These are phyloP conservation scores for Elongisporangium prolatum DNA, from an alignment of 352 stramenopile species.

Conservation along the genomic window DNA sequence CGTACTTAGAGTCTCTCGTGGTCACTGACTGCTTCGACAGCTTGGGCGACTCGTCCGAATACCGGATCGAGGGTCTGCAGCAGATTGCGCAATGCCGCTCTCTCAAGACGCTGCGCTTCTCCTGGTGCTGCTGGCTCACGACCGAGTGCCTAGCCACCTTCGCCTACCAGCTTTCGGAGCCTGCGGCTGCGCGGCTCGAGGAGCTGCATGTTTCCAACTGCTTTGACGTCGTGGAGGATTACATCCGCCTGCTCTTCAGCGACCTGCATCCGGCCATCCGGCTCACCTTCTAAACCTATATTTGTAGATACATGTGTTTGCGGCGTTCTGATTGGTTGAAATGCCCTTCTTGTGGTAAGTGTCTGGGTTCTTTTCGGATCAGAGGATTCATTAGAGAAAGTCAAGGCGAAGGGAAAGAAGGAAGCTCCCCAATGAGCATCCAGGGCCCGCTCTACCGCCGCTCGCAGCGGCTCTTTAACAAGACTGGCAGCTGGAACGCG, in stretches of 20 bases:
- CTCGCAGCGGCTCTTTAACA: constrained; percentile 66
- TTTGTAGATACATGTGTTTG: background rate
- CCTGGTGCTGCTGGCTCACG: constrained; percentile 81
- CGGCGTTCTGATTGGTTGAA: background rate
- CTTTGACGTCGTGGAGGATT: constrained; percentile 77
- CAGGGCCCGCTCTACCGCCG: constrained; percentile 67
- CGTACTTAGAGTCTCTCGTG: constrained; percentile 49
- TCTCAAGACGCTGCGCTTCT: constrained; percentile 65
- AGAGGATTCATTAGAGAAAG: constrained; percentile 1
- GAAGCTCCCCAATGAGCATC: constrained; percentile 39
- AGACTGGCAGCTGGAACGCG: constrained; percentile 69
- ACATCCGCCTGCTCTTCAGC: constrained; percentile 53
- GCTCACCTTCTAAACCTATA: constrained; percentile 25
- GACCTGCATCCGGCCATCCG: constrained; percentile 45
- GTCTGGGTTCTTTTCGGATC: background rate
- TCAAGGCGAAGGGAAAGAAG: background rate
- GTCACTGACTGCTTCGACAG: constrained; percentile 70
- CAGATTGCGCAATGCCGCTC: constrained; percentile 43
- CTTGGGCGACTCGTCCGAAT: constrained; percentile 21
- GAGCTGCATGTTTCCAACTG: constrained; percentile 58
- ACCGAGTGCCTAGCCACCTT: constrained; percentile 71
- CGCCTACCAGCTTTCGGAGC: constrained; percentile 62
- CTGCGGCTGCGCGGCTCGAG: constrained; percentile 33
- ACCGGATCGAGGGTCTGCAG: constrained; percentile 39
- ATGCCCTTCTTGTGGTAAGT: background rate